Conservation (phyloP, 2,329 filamentous ascomycete genomes). For the Aspergillus tanneri region DNA sequence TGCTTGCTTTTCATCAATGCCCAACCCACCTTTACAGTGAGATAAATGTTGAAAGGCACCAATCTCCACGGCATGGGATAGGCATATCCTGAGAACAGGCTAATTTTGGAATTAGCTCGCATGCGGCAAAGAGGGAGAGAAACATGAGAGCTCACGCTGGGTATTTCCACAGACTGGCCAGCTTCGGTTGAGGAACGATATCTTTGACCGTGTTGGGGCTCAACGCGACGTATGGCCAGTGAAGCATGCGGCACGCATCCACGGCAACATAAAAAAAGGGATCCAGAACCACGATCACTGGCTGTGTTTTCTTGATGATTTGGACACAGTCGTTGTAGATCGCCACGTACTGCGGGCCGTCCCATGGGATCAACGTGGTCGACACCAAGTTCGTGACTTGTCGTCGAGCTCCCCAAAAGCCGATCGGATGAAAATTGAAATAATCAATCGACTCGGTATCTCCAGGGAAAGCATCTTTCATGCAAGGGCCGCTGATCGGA, state of each 20-base stretch:
- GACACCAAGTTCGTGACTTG: conserved; percentile 21
- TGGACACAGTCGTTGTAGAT: conserved; percentile 35
- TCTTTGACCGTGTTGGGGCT: conserved; percentile 48
- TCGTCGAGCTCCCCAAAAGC: conserved; percentile 29
- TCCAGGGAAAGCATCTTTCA: conserved; percentile 19
- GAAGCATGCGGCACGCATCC: conserved; percentile 40
- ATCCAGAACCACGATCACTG: conserved; percentile 29
- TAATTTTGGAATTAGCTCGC: conserved; percentile 17
- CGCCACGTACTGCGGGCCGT: conserved; percentile 38
- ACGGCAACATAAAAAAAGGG: conserved; percentile 41
- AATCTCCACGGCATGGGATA: conserved; percentile 46
- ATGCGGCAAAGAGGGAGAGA: neutral
- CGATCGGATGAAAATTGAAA: conserved; percentile 18
- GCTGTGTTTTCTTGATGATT: conserved; percentile 33
- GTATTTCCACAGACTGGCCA: conserved; percentile 26
- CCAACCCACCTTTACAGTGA: conserved; percentile 30
- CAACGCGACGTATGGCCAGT: conserved; percentile 36
- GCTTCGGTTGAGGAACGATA: conserved; percentile 37
- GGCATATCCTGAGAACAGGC: conserved; percentile 41
- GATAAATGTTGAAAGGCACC: conserved; percentile 42
- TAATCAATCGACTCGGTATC: too few relatives aligned
- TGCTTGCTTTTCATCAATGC: conserved; percentile 18
- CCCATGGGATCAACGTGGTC: conserved; percentile 28
- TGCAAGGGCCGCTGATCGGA: conserved; percentile 21
- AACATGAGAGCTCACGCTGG: conserved; percentile 13